These are phyloP conservation scores for Fonsecaea erecta DNA, from an alignment of 2,329 filamentous ascomycete species.

Conservation along the genomic window DNA sequence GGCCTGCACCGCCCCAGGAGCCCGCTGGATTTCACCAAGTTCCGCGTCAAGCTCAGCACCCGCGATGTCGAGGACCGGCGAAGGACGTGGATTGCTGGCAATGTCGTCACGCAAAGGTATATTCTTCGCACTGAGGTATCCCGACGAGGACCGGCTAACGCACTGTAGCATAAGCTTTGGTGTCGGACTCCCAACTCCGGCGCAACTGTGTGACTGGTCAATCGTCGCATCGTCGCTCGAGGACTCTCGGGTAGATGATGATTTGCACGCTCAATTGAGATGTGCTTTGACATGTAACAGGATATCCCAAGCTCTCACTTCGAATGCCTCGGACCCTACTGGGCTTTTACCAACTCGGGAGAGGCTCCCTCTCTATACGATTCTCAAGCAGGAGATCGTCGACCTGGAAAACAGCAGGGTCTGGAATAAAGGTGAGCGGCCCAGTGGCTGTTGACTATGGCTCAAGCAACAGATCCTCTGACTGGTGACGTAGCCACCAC, in stretches of 20 bases:
- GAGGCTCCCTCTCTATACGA: constrained; percentile 16
- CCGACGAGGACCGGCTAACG: not conserved
- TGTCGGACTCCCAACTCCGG: constrained; percentile 16
- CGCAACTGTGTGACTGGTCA: constrained; percentile 17
- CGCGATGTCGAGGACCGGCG: constrained; percentile 67
- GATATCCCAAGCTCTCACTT: constrained; percentile 9
- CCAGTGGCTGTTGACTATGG: not conserved
- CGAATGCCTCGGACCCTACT: not conserved
- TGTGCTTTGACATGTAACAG: constrained; percentile 10
- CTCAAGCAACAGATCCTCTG: not conserved
- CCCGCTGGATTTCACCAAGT: constrained; percentile 58
- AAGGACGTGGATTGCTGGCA: constrained; percentile 69
- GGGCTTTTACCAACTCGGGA: constrained; percentile 8
- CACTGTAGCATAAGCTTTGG: constrained; percentile 19
- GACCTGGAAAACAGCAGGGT: constrained; percentile 8
- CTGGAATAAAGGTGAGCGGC: constrained; percentile 3
- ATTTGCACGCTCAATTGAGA: constrained; percentile 10
- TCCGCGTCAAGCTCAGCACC: constrained; percentile 58
- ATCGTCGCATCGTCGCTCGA: constrained; percentile 4
- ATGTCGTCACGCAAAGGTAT: constrained; percentile 62
- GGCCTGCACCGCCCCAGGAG: constrained; percentile 67
- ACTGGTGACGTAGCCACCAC: not conserved
- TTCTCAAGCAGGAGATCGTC: constrained; percentile 19
- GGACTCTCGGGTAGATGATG: not conserved
- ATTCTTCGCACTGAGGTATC: too few relatives aligned